These are phyloP conservation scores for Calycina marina DNA, from an alignment of 2,329 filamentous ascomycete genomes.

Conservation along the genomic window DNA sequence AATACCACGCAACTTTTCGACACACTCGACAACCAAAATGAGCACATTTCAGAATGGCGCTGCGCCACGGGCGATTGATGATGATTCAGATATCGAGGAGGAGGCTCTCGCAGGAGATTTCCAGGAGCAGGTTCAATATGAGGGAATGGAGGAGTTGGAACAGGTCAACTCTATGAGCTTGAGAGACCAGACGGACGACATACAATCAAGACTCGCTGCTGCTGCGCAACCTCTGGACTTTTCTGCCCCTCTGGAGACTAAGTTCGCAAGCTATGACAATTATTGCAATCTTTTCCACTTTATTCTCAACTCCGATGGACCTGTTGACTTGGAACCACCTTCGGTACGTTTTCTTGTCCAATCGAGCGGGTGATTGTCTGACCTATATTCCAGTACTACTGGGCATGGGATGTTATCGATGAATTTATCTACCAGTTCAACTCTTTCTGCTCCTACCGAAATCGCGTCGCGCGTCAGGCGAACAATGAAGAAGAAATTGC, in stretches of 20 bases:
- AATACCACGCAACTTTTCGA: background rate
- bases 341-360: slow-evolving; percentile 49
- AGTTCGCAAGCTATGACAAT: slow-evolving; percentile 97
- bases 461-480: slow-evolving; percentile 70
- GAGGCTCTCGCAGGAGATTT: slow-evolving; percentile 93
- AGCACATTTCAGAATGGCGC: slow-evolving; percentile 46
- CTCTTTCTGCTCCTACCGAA: slow-evolving; percentile 94
- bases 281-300: slow-evolving; percentile 99
- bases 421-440: slow-evolving; percentile 99
- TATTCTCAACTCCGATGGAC: slow-evolving; percentile 98
- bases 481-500: slow-evolving; percentile 85
- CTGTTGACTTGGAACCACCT: slow-evolving; percentile 89
- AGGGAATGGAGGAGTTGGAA: slow-evolving; percentile 73
- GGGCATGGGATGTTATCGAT: slow-evolving; percentile 99
- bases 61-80: slow-evolving; percentile 46
- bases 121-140: slow-evolving; percentile 88
- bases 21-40: slow-evolving; percentile 30
- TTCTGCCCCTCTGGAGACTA: slow-evolving; percentile 86
- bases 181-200: slow-evolving; percentile 70
- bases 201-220: slow-evolving; percentile 80
- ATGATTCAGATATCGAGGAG: slow-evolving; percentile 92
- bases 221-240: slow-evolving; percentile 94
- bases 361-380: too few species aligned
- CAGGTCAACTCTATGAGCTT: slow-evolving; percentile 54
- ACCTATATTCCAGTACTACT: slow-evolving; percentile 61